Evolutionary conservation across 2,329 filamentous ascomycete genomes (phyloP).

Genomic region (Colletotrichum acutatum): DNA sequence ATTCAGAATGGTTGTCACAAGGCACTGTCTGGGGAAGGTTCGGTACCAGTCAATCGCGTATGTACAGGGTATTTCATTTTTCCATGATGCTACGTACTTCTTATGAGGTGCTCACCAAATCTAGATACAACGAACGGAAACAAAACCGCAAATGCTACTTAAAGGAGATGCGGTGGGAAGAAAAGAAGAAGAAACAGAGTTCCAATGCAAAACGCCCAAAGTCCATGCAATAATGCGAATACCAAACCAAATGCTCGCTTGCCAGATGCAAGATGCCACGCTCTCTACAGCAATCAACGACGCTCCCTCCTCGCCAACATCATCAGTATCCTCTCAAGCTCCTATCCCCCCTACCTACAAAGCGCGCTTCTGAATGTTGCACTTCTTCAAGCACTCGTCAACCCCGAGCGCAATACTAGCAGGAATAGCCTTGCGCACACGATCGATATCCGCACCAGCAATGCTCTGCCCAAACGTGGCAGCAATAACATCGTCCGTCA

Average conservation of each 20-base stretch:
- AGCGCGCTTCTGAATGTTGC: conserved; percentile 47
- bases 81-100: neutral
- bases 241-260: neutral
- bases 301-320: too few relatives aligned
- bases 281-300: neutral
- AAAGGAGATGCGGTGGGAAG: neutral
- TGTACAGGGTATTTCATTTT: neutral
- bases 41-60: neutral
- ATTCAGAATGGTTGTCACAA: too few relatives aligned
- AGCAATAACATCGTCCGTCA: conserved; percentile 56
- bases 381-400: conserved; percentile 61
- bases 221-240: neutral
- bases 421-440: conserved; percentile 55
- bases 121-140: neutral
- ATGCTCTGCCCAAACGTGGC: conserved; percentile 59
- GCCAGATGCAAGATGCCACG: neutral
- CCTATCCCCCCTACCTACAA: neutral
- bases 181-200: neutral
- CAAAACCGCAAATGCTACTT: neutral
- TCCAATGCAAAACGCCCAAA: neutral
- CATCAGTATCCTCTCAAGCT: too few relatives aligned
- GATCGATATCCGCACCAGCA: conserved; percentile 57
- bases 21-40: neutral
- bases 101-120: neutral
- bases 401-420: conserved; percentile 62